Evolutionary conservation across 2,329 filamentous ascomycete species (phyloP).

Genomic region (Coniosporium tulheliwenetii): DNA sequence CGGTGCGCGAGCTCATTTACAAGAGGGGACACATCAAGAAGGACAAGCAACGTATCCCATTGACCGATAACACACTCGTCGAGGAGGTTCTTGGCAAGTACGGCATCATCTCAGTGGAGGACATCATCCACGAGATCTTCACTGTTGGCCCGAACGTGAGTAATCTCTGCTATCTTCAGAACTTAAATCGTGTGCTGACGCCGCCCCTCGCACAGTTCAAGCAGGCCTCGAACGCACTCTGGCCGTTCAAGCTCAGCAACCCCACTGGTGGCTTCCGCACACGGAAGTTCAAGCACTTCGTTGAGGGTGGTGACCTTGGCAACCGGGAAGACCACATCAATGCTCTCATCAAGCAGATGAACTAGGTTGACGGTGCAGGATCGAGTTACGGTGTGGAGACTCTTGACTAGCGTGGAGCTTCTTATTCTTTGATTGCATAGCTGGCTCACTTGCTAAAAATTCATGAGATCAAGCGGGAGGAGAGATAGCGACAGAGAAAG

Average conservation of each 20-base stretch:
- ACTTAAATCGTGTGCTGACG: not conserved
- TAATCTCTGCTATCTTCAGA: slow-evolving; percentile 26
- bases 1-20: slow-evolving; percentile 97
- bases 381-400: too few species aligned
- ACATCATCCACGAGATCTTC: slow-evolving; percentile 98
- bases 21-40: slow-evolving; percentile 99
- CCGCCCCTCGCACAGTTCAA: slow-evolving; percentile 37
- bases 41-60: slow-evolving; percentile 90
- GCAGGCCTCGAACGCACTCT: slow-evolving; percentile 97
- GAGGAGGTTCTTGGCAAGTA: slow-evolving; percentile 95
- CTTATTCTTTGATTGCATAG: too few species aligned
- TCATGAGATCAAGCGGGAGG: too few species aligned
- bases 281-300: slow-evolving; percentile 98
- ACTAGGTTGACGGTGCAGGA: slow-evolving; percentile 41
- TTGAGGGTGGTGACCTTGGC: slow-evolving; percentile 95
- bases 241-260: slow-evolving; percentile 99
- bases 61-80: slow-evolving; percentile 96
- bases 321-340: slow-evolving; percentile 99
- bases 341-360: slow-evolving; percentile 92
- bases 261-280: slow-evolving; percentile 90
- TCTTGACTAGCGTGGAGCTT: too few species aligned
- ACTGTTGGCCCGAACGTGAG: slow-evolving; percentile 79
- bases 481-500: too few species aligned
- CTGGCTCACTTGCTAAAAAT: too few species aligned
- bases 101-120: slow-evolving; percentile 98